A percentile compares a stretch with the other conserved stretches of the same genome.
Conservation (phyloP, 176 grass and related monocot species). For the Oryza brachyantha region DNA sequence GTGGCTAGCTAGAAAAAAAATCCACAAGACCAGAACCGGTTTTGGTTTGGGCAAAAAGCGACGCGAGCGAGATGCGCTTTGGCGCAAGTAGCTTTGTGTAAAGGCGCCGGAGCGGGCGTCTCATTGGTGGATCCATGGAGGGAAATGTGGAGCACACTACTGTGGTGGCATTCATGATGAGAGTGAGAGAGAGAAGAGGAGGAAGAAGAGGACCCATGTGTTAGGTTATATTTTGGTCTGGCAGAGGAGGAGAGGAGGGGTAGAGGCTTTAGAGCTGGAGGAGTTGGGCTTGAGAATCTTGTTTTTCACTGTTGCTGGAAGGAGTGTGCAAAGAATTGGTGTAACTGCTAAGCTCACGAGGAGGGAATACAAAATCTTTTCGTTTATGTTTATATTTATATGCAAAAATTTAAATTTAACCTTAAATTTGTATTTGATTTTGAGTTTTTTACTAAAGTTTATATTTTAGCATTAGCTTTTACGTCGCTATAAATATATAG, state of each 20-base stretch:
- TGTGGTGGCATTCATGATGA: conserved; percentile 27
- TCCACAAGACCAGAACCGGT: conserved; percentile 2
- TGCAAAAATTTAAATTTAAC: too few species aligned
- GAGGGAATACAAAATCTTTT: too few species aligned
- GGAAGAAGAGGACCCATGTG: conserved; percentile 43
- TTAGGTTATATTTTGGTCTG: conserved; percentile 42
- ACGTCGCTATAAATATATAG: too few species aligned
- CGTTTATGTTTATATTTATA: too few species aligned
- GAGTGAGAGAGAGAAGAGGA: background rate
- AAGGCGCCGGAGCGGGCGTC: conserved; percentile 20
- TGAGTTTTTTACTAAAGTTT: too few species aligned
- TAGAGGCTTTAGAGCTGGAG: conserved; percentile 96
- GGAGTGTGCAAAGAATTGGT: background rate
- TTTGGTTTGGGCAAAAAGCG: conserved; percentile 33
- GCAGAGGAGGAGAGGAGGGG: conserved; percentile 17
- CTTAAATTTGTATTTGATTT: too few species aligned
- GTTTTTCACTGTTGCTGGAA: conserved; percentile 27
- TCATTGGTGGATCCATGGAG: conserved; percentile 67
- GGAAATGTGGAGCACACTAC: conserved; percentile 8
- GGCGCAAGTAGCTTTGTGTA: conserved; percentile 42
- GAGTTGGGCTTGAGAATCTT: conserved; percentile 28
- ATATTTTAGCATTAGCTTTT: too few species aligned
- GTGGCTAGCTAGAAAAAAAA: conserved; percentile 33
- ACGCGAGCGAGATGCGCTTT: conserved; percentile 29
- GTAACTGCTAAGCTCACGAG: conserved; percentile 11